A percentile compares a stretch with the other conserved stretches of the same genome.
Evolutionary conservation across 805 yeast genomes (phyloP).

Genomic region (Saccharomyces paradoxus): DNA sequence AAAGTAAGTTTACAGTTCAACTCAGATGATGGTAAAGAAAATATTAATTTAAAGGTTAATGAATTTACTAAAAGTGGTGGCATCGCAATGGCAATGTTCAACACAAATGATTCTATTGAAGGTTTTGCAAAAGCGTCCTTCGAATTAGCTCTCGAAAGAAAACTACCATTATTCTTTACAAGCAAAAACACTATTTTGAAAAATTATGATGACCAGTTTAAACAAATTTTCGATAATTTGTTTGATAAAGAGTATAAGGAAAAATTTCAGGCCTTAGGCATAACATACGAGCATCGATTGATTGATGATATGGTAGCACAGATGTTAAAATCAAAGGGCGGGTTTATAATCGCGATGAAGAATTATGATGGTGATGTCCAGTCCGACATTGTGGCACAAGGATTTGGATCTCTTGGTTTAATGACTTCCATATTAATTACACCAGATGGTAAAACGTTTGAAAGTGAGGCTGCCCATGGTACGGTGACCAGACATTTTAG

Average conservation of each 20-base stretch:
- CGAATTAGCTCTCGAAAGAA: conserved; percentile 59
- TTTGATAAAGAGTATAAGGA: conserved; percentile 52
- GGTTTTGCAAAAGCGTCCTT: conserved; percentile 81
- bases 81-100: conserved; percentile 76
- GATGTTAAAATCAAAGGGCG: conserved; percentile 79
- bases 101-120: conserved; percentile 66
- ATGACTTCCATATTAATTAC: conserved; percentile 80
- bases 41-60: conserved; percentile 36
- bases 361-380: conserved; percentile 85
- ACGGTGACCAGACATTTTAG: conserved; percentile 82
- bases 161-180: conserved; percentile 56
- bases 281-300: conserved; percentile 72
- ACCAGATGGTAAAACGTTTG: conserved; percentile 78
- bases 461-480: conserved; percentile 82
- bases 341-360: conserved; percentile 71
- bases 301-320: conserved; percentile 88
- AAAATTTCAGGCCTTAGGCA: conserved; percentile 50
- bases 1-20: conserved; percentile 56
- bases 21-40: conserved; percentile 40
- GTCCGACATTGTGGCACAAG: conserved; percentile 80
- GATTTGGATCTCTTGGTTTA: conserved; percentile 75
- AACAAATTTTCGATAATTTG: conserved; percentile 65
- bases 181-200: conserved; percentile 78
- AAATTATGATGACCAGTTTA: conserved; percentile 74
- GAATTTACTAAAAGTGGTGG: conserved; percentile 48